Percentiles rank a stretch among this genome's conserved stretches.
These are phyloP conservation scores for Sugiyamaella paludigena DNA, from an alignment of 1,139 yeast species.

Conservation along the genomic window DNA sequence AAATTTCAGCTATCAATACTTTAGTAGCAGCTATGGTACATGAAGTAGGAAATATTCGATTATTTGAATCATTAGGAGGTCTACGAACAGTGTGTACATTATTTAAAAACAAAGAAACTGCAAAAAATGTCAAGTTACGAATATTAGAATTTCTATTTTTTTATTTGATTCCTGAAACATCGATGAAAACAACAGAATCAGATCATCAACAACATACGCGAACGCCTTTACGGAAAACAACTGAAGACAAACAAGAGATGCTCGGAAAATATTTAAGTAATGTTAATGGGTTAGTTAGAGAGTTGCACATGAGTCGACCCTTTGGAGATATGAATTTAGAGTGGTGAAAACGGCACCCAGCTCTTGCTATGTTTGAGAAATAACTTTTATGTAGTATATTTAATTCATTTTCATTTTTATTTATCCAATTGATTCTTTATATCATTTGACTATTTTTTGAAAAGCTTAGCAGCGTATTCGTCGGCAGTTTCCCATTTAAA, in stretches of 20 bases:
- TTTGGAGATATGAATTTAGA: slow-evolving; percentile 48
- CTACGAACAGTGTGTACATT: slow-evolving; percentile 51
- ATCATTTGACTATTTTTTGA: not conserved
- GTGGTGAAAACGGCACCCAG: too few species aligned
- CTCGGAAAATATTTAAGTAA: slow-evolving; percentile 49
- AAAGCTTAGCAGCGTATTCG: slow-evolving; percentile 15
- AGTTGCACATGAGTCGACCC: slow-evolving; percentile 46
- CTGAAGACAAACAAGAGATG: slow-evolving; percentile 54
- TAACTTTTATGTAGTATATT: not conserved
- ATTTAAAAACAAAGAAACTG: slow-evolving; percentile 40
- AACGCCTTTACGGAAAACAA: slow-evolving; percentile 37
- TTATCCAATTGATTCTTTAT: too few species aligned
- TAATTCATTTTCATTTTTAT: too few species aligned
- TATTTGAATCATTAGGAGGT: slow-evolving; percentile 61
- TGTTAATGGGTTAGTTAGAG: slow-evolving; percentile 48
- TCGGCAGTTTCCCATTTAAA: slow-evolving; percentile 50
- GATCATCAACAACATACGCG: slow-evolving; percentile 19
- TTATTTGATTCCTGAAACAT: slow-evolving; percentile 66
- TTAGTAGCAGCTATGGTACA: slow-evolving; percentile 61
- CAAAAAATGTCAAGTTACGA: slow-evolving; percentile 48
- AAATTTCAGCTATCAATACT: slow-evolving; percentile 53
- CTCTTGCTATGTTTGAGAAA: too few species aligned
- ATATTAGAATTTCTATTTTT: slow-evolving; percentile 70
- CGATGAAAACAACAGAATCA: slow-evolving; percentile 15
- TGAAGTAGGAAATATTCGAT: slow-evolving; percentile 54